Percentiles rank a stretch among this genome's conserved stretches.
phyloP scores from a whole-genome alignment of 2,329 filamentous ascomycete species.

The Diaporthe citrichinensis region DNA sequence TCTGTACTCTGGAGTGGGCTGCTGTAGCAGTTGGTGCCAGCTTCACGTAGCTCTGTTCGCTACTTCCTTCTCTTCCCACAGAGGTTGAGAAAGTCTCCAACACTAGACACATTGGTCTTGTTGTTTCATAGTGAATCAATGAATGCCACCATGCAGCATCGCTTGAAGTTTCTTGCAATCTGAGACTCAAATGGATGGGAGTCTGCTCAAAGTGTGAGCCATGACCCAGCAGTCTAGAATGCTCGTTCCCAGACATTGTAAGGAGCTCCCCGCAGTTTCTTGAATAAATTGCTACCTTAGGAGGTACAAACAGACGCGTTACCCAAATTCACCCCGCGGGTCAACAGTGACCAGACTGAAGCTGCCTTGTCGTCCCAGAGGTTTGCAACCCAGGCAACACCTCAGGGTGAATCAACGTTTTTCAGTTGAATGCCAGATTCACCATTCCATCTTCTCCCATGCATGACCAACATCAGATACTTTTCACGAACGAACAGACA shows the following conservation, averaged over 20 bases:
- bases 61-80: not conserved
- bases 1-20: not conserved
- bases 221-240: not conserved
- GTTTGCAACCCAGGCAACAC: not conserved
- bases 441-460: not conserved
- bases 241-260: no score
- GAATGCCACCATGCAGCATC: not conserved
- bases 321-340: not conserved
- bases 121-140: not conserved
- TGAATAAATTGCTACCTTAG: no score
- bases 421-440: no score
- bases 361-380: not conserved
- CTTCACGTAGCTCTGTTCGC: not conserved
- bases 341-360: not conserved
- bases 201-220: no score
- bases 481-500: not conserved
- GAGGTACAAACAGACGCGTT: not conserved
- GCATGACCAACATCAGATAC: not conserved
- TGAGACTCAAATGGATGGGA: not conserved
- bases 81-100: not conserved
- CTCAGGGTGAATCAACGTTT: not conserved
- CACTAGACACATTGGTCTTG: not conserved
- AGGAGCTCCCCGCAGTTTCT: not conserved
- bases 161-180: not conserved
- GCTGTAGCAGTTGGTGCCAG: not conserved